Evolutionary conservation across 2,329 filamentous ascomycete genomes (phyloP).

Genomic region (Ceratocystis diversiconidia): DNA sequence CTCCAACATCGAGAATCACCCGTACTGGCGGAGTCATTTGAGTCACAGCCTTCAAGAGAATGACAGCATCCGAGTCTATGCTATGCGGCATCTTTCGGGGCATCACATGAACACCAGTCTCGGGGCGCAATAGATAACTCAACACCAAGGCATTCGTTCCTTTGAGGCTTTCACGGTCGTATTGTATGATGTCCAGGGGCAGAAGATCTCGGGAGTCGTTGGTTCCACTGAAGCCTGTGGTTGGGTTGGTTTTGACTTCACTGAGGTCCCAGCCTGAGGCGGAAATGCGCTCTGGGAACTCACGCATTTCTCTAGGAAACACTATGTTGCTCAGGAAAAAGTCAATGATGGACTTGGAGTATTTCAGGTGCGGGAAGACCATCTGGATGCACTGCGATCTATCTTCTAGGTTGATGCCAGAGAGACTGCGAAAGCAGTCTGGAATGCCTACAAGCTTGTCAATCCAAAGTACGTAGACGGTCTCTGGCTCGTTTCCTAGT

Average conservation of each 20-base stretch:
- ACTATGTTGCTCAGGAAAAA: constrained; percentile 46
- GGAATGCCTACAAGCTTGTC: constrained; percentile 26
- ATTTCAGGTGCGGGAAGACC: constrained; percentile 40
- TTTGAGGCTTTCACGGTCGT: constrained; percentile 38
- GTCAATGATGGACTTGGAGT: constrained; percentile 42
- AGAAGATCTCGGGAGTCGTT: constrained; percentile 47
- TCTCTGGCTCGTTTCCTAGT: constrained; percentile 36
- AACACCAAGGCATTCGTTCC: constrained; percentile 58
- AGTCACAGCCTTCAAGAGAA: constrained; percentile 33
- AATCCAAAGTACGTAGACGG: constrained; percentile 39
- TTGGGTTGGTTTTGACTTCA: constrained; percentile 31
- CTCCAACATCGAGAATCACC: constrained; percentile 58
- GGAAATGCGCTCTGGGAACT: constrained; percentile 49
- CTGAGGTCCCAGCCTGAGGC: constrained; percentile 56
- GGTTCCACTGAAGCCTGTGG: constrained; percentile 56
- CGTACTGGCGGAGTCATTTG: constrained; percentile 29
- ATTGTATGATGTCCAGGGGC: constrained; percentile 40
- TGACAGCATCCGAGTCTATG: constrained; percentile 25
- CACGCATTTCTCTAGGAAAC: constrained; percentile 46
- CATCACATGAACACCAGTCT: constrained; percentile 33
- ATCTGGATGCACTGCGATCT: constrained; percentile 30
- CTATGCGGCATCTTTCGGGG: constrained; percentile 16
- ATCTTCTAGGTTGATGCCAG: constrained; percentile 46
- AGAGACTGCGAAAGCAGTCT: constrained; percentile 28
- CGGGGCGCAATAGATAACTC: constrained; percentile 38